These are phyloP conservation scores for Cymodocea nodosa DNA, from an alignment of 116 monocot species.

Conservation along the genomic window DNA sequence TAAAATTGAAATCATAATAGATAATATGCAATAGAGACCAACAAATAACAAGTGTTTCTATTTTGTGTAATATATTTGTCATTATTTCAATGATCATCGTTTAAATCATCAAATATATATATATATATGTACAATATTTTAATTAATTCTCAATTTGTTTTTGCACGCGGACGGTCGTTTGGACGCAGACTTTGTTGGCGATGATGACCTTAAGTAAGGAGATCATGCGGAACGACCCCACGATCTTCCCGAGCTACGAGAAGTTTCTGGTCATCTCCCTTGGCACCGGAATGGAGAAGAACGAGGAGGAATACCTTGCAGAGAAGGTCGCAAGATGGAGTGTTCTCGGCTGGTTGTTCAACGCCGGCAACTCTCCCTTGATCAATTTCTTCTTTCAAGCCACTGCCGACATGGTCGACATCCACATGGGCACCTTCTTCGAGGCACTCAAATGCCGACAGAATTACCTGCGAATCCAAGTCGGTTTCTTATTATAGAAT, in stretches of 20 bases:
- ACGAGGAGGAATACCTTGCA: conserved; percentile 3
- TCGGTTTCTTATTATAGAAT: background rate
- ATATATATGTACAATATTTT: too few relatives aligned
- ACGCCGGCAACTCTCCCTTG: background rate
- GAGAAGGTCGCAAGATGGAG: conserved; percentile 1
- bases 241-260: background rate
- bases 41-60: too few relatives aligned
- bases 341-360: background rate
- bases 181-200: background rate
- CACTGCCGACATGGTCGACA: conserved; percentile 3
- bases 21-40: too few relatives aligned
- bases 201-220: background rate
- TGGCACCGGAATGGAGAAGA: conserved; percentile 5
- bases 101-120: too few relatives aligned
- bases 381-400: conserved; percentile 1
- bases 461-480: conserved; percentile 4
- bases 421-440: background rate
- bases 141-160: too few relatives aligned
- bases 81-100: too few relatives aligned
- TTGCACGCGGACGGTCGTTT: too few relatives aligned
- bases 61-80: too few relatives aligned
- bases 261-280: conserved; percentile 4
- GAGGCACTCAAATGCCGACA: background rate
- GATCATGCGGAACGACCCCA: background rate
- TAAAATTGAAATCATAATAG: too few relatives aligned